phyloP scores from a whole-genome alignment of 2,329 filamentous ascomycete species.

The Chrysoporthe puriensis region DNA sequence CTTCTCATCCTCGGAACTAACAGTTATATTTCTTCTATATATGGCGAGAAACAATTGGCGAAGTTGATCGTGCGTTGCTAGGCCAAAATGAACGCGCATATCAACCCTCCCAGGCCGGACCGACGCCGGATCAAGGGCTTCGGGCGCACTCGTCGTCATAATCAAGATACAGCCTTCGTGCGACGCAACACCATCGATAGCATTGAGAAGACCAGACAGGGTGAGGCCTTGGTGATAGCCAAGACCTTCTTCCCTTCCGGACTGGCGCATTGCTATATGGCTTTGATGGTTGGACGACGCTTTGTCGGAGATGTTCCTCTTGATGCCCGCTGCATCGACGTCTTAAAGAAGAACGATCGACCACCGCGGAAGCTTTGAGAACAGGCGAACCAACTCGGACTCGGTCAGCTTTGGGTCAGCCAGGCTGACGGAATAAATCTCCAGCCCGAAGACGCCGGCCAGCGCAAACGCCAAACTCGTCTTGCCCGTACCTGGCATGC shows the following conservation, averaged over 20 bases:
- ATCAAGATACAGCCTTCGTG: background rate
- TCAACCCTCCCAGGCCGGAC: background rate
- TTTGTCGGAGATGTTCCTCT: background rate
- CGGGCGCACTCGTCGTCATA: background rate
- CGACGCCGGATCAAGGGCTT: background rate
- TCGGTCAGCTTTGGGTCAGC: background rate
- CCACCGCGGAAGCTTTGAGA: background rate
- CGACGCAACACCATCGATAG: background rate
- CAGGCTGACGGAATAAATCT: conserved; percentile 1
- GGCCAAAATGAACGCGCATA: background rate
- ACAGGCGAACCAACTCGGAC: background rate
- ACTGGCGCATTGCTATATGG: background rate
- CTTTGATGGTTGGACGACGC: too few species aligned
- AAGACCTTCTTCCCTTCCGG: background rate
- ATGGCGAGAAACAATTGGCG: background rate
- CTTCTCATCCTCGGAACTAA: background rate
- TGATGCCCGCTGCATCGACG: background rate
- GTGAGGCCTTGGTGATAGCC: background rate
- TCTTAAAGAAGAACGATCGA: conserved; percentile 3
- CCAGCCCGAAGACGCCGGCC: conserved; percentile 16
- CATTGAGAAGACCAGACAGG: background rate
- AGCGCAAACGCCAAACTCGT: conserved; percentile 18
- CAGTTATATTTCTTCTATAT: background rate
- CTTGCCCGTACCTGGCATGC: conserved; percentile 19
- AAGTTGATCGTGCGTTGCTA: background rate